Conservation (phyloP, 2,329 filamentous ascomycete species). For the Orbilia brochopaga region DNA sequence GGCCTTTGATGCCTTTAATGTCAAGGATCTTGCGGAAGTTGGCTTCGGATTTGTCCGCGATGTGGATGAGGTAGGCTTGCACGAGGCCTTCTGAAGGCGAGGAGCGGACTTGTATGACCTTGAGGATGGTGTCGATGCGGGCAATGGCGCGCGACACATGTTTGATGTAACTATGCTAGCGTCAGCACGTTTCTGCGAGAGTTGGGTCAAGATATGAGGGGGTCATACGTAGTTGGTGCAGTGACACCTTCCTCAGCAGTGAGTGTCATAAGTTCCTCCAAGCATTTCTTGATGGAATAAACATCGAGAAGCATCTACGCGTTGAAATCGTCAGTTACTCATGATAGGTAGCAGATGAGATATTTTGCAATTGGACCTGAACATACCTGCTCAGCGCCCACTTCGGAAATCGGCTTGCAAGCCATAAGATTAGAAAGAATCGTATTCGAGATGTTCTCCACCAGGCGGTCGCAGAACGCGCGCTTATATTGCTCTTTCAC, state of each 20-base stretch:
- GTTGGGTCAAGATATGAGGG: slow-evolving; percentile 32
- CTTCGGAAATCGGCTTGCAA: slow-evolving; percentile 88
- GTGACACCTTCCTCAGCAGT: slow-evolving; percentile 66
- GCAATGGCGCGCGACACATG: slow-evolving; percentile 83
- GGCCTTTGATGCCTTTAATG: slow-evolving; percentile 86
- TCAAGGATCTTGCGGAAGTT: slow-evolving; percentile 98
- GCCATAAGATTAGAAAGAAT: slow-evolving; percentile 83
- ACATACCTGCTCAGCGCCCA: slow-evolving; percentile 84
- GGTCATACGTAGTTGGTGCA: slow-evolving; percentile 61
- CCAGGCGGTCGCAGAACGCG: slow-evolving; percentile 94
- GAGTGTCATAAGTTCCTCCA: slow-evolving; percentile 72
- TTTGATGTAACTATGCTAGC: slow-evolving; percentile 70
- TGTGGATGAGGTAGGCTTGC: slow-evolving; percentile 96
- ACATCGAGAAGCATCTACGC: slow-evolving; percentile 89
- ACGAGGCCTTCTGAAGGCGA: slow-evolving; percentile 91
- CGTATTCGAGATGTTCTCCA: slow-evolving; percentile 79
- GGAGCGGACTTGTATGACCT: slow-evolving; percentile 91
- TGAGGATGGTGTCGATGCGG: slow-evolving; percentile 88
- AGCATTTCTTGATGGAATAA: slow-evolving; percentile 82
- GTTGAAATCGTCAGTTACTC: slow-evolving; percentile 54
- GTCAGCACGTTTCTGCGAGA: neutral
- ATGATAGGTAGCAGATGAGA: neutral
- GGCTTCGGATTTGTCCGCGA: slow-evolving; percentile 86
- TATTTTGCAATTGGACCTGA: neutral
- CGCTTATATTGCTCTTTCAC: slow-evolving; percentile 92